Conservation (phyloP, 768 basidiomycete species). For the Boletus sp. region DNA sequence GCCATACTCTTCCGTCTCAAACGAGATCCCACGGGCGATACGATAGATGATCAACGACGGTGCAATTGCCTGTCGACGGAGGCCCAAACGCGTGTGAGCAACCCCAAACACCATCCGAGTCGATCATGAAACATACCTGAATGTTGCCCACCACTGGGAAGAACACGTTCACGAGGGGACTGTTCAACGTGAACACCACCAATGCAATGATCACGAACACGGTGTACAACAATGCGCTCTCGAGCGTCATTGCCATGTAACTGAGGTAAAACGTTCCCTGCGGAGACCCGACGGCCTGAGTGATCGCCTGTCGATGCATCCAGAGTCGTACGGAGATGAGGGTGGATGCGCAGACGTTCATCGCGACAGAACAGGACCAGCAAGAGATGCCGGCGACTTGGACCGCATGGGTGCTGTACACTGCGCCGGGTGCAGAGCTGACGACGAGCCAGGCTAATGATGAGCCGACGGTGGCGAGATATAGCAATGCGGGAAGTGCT, state of each 20-base stretch:
- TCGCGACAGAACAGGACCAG: slow-evolving; percentile 15
- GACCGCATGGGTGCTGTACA: slow-evolving; percentile 14
- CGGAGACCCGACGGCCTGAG: slow-evolving; percentile 2
- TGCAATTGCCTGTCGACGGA: slow-evolving; percentile 9
- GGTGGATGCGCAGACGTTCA: slow-evolving; percentile 14
- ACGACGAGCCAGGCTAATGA: slow-evolving; percentile 20
- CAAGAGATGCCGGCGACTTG: slow-evolving; percentile 13
- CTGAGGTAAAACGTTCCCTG: slow-evolving; percentile 20
- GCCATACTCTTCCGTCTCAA: slow-evolving; percentile 14
- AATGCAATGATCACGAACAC: slow-evolving; percentile 9
- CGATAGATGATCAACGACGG: slow-evolving; percentile 21
- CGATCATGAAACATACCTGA: slow-evolving; percentile 8
- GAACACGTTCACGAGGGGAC: slow-evolving; percentile 23
- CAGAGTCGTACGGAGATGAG: slow-evolving; percentile 16
- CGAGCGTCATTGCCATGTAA: slow-evolving; percentile 27
- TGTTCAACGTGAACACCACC: slow-evolving; percentile 15
- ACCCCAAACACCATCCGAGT: background rate
- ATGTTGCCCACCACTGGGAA: slow-evolving; percentile 21
- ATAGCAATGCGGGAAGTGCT: slow-evolving; percentile 3
- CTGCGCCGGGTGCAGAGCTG: slow-evolving; percentile 8
- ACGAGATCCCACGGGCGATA: slow-evolving; percentile 18
- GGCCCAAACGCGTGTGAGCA: background rate
- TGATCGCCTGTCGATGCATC: slow-evolving; percentile 17
- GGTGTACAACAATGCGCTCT: slow-evolving; percentile 22
- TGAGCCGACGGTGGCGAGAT: slow-evolving; percentile 14